Evolutionary conservation across 345 rosid genomes (phyloP), one percentile per base, ranked within the genome.

Genomic region (Sonneratia caseolaris): DNA sequence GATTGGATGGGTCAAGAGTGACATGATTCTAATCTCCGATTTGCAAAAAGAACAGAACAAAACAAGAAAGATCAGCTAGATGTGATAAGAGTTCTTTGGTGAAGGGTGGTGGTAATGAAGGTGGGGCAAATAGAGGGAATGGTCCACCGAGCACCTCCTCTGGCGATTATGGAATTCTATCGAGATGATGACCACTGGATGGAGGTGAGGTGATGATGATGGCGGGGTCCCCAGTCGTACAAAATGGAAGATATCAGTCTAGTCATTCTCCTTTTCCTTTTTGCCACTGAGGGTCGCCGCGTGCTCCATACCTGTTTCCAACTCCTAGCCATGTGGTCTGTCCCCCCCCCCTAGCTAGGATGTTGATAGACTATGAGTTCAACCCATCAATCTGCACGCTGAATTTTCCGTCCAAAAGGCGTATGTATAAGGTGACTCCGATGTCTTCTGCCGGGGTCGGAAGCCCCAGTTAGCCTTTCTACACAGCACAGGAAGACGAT

Each of bases 271-370:
- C 22, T 21, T 53, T 12, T 4, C 66, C 32, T 27, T 22, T n/a
- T 24, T 59, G 64, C 32, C 35, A 24, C 64, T 27, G 66, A 62
- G 66, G 66, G 38, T 62, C 66, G 66, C 66, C 66, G 66, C 66
- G 66, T 62, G 66, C 66, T 62, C 19, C 43, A 40, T 62, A 24
- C 15, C 14, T 62, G 38, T 62, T 8, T 35, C 18, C 37, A 32
- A 61, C 27, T 61, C 16, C 66, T 32, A 13, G 66, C 66, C 22
- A 53, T 53, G 64, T 57, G 64, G 64, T 24, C 64, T 57, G 15
- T 57, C 64, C 35, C 21, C 64, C 1, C 4, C 43, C 10, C 45
- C 5, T 42, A 42, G 45, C 5, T 42, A 9, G 45, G 10, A 4
- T 42, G 45, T 42, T 3, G 45, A 42, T 42, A 42, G 45, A 5